Conservation (phyloP, 2,329 filamentous ascomycete genomes). For the Exutisphaerella laricina region DNA sequence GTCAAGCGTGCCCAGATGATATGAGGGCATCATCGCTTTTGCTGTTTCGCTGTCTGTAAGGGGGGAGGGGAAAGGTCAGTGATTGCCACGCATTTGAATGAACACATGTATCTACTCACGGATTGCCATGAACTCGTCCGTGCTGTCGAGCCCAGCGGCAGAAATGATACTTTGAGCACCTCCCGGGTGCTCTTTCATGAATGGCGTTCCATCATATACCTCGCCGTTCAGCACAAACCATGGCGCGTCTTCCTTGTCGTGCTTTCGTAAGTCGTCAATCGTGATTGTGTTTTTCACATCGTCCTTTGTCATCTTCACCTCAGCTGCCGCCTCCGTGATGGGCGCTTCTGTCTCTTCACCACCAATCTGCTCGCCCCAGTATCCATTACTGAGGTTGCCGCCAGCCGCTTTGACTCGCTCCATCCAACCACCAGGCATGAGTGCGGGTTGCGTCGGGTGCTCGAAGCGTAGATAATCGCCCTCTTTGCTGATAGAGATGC, state of each 20-base stretch:
- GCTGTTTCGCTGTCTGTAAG: constrained; percentile 77
- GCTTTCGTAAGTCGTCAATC: constrained; percentile 64
- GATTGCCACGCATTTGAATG: too few species aligned
- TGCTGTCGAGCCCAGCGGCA: constrained; percentile 73
- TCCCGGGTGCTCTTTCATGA: constrained; percentile 77
- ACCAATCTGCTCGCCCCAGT: constrained; percentile 70
- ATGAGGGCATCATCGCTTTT: constrained; percentile 79
- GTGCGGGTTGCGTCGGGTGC: constrained; percentile 76
- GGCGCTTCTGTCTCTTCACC: constrained; percentile 43
- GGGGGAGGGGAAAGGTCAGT: too few species aligned
- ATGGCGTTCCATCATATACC: constrained; percentile 79
- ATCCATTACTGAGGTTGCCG: constrained; percentile 72
- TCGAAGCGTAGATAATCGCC: constrained; percentile 65
- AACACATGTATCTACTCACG: constrained; percentile 52
- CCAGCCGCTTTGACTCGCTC: constrained; percentile 78
- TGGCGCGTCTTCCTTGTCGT: constrained; percentile 59
- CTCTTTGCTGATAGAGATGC: constrained; percentile 69
- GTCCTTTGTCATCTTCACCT: constrained; percentile 73
- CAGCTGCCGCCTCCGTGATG: constrained; percentile 49
- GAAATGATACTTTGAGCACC: constrained; percentile 78
- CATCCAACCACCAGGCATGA: constrained; percentile 86
- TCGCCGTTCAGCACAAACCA: constrained; percentile 89
- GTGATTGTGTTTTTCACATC: constrained; percentile 58
- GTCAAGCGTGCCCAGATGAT: constrained; percentile 77
- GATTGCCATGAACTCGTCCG: constrained; percentile 87